Evolutionary conservation across 2,329 filamentous ascomycete species (phyloP).

Genomic region (Colletotrichum sidae): DNA sequence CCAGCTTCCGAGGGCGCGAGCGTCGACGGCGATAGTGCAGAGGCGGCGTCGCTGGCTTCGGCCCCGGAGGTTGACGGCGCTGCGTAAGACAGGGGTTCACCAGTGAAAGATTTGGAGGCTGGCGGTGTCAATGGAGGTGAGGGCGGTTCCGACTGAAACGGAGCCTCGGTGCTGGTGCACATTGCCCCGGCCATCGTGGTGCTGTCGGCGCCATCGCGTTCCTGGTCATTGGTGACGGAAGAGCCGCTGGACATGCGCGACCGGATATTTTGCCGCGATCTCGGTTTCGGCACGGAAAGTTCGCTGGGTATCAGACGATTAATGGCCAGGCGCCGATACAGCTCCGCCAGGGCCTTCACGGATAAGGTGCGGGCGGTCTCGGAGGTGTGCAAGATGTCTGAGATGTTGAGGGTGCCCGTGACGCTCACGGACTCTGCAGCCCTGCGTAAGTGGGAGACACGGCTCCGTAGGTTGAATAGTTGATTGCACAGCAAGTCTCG

Average conservation of each 20-base stretch:
- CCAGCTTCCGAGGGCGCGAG: slow-evolving; percentile 32
- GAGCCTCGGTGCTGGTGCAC: slow-evolving; percentile 41
- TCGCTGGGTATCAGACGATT: slow-evolving; percentile 45
- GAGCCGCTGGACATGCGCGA: background rate
- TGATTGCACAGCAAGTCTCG: slow-evolving; percentile 45
- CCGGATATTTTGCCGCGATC: slow-evolving; percentile 31
- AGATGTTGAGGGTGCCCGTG: slow-evolving; percentile 46
- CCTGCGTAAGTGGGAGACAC: slow-evolving; percentile 43
- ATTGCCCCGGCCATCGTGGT: slow-evolving; percentile 41
- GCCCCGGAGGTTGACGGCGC: slow-evolving; percentile 31
- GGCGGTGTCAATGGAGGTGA: slow-evolving; percentile 47
- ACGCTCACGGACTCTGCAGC: slow-evolving; percentile 34
- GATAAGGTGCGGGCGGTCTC: slow-evolving; percentile 48
- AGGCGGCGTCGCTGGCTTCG: slow-evolving; percentile 40
- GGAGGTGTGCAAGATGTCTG: slow-evolving; percentile 47
- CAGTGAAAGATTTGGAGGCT: slow-evolving; percentile 32
- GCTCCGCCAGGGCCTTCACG: slow-evolving; percentile 48
- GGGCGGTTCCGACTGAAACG: slow-evolving; percentile 44
- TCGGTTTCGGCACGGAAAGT: slow-evolving; percentile 41
- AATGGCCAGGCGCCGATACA: slow-evolving; percentile 49
- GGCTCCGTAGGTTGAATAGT: slow-evolving; percentile 42
- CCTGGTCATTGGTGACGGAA: slow-evolving; percentile 12
- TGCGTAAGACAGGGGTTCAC: slow-evolving; percentile 41
- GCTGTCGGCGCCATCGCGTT: slow-evolving; percentile 10
- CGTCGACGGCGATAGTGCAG: slow-evolving; percentile 35